These are phyloP conservation scores for Omphalotus olearius DNA, from an alignment of 1,284 basidiomycete species.

Conservation along the genomic window DNA sequence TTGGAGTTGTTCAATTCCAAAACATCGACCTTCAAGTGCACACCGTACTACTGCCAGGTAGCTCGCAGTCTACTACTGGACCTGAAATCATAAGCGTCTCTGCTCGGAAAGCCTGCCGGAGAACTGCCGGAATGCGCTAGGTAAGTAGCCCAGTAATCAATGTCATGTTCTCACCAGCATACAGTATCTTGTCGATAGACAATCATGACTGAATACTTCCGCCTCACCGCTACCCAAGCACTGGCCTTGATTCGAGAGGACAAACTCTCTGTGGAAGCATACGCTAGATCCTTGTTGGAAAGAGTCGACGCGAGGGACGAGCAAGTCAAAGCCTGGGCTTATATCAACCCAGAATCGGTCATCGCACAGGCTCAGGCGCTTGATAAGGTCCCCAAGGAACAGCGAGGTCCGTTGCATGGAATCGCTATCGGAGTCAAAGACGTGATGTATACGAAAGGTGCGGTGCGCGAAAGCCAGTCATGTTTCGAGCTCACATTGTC, in stretches of 20 bases:
- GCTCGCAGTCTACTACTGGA: too few species aligned
- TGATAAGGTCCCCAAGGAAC: constrained; percentile 11
- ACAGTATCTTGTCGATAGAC: too few species aligned
- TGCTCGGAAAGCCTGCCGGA: neutral
- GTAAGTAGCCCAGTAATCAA: neutral
- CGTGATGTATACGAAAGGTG: constrained; percentile 17
- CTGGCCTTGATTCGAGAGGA: constrained; percentile 1
- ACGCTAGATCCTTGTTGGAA: constrained; percentile 12
- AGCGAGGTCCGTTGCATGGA: constrained; percentile 15
- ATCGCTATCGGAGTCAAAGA: constrained; percentile 19
- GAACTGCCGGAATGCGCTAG: neutral
- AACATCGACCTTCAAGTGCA: neutral
- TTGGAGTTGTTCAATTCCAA: too few species aligned
- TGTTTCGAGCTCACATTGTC: neutral
- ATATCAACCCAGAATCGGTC: constrained; percentile 14
- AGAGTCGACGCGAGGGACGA: constrained; percentile 14
- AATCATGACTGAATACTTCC: neutral
- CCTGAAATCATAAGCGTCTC: neutral
- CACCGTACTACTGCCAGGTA: constrained; percentile 5
- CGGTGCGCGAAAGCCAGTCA: neutral
- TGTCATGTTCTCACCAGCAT: too few species aligned
- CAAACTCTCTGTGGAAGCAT: constrained; percentile 13
- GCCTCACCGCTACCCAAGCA: constrained; percentile 5
- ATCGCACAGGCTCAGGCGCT: constrained; percentile 16
- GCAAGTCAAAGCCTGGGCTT: constrained; percentile 18